Evolutionary conservation across 495 filamentous ascomycete species (phyloP).

Genomic region (Xylaria nigripes): DNA sequence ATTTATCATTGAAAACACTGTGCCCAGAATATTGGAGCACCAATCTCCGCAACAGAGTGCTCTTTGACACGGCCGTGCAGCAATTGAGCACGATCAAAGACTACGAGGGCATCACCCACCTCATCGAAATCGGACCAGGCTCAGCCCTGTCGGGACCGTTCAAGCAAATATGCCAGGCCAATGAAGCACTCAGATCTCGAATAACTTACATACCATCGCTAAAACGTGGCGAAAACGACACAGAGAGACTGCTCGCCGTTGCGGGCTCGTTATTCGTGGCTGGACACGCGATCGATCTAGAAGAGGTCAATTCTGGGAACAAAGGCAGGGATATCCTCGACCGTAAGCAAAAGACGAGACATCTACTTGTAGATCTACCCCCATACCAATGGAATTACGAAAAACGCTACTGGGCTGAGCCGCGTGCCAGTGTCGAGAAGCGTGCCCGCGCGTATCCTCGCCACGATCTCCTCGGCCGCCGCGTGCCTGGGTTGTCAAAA

Average conservation of each 20-base stretch:
- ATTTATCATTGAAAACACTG: background rate
- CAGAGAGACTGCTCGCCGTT: conserved; percentile 24
- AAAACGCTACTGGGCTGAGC: conserved; percentile 32
- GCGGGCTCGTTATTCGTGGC: conserved; percentile 34
- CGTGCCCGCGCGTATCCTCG: conserved; percentile 15
- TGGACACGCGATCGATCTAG: conserved; percentile 8
- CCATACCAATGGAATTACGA: conserved; percentile 41
- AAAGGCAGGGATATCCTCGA: conserved; percentile 9
- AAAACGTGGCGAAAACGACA: conserved; percentile 27
- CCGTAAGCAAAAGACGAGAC: conserved; percentile 8
- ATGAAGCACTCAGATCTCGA: conserved; percentile 10
- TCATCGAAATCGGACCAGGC: conserved; percentile 51
- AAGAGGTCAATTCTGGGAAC: conserved; percentile 1
- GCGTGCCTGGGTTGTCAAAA: conserved; percentile 20
- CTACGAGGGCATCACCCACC: conserved; percentile 5
- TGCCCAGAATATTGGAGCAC: conserved; percentile 33
- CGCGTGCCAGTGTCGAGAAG: conserved; percentile 24
- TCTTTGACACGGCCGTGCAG: conserved; percentile 34
- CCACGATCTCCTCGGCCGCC: conserved; percentile 39
- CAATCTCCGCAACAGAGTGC: conserved; percentile 41
- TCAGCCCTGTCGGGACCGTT: conserved; percentile 43
- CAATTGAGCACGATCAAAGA: conserved; percentile 7
- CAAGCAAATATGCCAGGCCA: conserved; percentile 28
- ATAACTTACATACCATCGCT: conserved; percentile 32
- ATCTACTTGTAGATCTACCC: conserved; percentile 14